Percentiles rank a stretch among this genome's conserved stretches.
Conservation (phyloP, 768 basidiomycete genomes). For the Lyophyllum shimeji region DNA sequence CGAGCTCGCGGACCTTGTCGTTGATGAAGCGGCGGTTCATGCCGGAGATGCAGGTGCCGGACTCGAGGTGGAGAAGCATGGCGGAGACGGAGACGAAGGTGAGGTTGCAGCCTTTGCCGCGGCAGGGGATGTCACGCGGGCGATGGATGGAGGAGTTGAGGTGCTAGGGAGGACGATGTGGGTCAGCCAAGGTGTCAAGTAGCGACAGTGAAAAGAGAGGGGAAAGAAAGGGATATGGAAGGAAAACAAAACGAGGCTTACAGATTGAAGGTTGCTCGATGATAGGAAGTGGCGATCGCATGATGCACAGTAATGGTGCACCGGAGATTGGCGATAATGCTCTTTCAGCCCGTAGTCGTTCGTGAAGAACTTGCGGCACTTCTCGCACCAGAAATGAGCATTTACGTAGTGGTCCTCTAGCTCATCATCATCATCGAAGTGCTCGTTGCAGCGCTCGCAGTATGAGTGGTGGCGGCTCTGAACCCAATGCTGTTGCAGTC, state of each 20-base stretch:
- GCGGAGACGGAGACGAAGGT: slow-evolving; percentile 54
- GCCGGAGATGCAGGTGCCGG: slow-evolving; percentile 55
- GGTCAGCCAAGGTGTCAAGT: background rate
- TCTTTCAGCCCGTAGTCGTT: slow-evolving; percentile 39
- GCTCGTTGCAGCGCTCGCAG: slow-evolving; percentile 49
- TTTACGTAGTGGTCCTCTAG: slow-evolving; percentile 41
- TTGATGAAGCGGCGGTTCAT: slow-evolving; percentile 40
- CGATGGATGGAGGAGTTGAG: slow-evolving; percentile 52
- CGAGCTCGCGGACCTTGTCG: slow-evolving; percentile 38
- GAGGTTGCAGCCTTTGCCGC: slow-evolving; percentile 41
- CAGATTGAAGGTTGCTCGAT: slow-evolving; percentile 32
- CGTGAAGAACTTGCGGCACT: slow-evolving; percentile 43
- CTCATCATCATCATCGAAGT: slow-evolving; percentile 32
- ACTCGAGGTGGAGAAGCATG: slow-evolving; percentile 63
- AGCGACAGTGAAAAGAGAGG: background rate
- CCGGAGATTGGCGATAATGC: slow-evolving; percentile 45
- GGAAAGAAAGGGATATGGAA: slow-evolving; percentile 1
- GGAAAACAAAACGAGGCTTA: slow-evolving; percentile 6
- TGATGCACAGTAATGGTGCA: slow-evolving; percentile 41
- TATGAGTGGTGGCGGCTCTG: slow-evolving; percentile 49
- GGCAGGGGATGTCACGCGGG: slow-evolving; percentile 33
- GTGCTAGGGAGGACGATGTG: slow-evolving; percentile 32
- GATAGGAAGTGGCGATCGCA: slow-evolving; percentile 46
- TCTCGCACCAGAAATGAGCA: slow-evolving; percentile 41
- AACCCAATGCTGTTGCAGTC: slow-evolving; percentile 50